Conservation (phyloP, 78 protist genomes). For the Dictyostelium purpureum region DNA sequence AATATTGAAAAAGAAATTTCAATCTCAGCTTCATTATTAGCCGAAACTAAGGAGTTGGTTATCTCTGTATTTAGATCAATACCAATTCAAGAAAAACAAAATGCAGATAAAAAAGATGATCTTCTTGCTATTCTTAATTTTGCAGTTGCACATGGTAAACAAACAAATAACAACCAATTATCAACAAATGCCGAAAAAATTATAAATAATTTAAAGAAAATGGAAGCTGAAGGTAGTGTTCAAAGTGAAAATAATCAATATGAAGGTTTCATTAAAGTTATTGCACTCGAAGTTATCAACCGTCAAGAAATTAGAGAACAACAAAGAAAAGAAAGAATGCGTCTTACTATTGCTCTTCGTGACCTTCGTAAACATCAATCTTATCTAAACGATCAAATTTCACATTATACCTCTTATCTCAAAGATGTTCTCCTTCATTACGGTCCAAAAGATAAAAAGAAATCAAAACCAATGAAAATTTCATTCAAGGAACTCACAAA, state of each 20-base stretch:
- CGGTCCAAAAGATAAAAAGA: conserved; percentile 41
- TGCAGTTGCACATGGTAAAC: conserved; percentile 30
- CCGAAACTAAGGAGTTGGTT: conserved; percentile 75
- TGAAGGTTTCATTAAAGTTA: conserved; percentile 42
- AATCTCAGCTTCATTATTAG: conserved; percentile 49
- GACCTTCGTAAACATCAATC: conserved; percentile 63
- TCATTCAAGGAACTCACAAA: conserved; percentile 68
- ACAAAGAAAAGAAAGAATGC: conserved; percentile 76
- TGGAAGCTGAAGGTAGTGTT: conserved; percentile 64
- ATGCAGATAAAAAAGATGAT: conserved; percentile 21
- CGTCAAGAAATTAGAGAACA: conserved; percentile 82
- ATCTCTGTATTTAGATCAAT: conserved; percentile 41
- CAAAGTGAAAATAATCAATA: conserved; percentile 3
- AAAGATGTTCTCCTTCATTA: conserved; percentile 63
- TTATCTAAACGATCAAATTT: conserved; percentile 76
- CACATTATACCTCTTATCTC: conserved; percentile 62
- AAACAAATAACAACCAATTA: not conserved
- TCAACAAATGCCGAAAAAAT: conserved; percentile 41
- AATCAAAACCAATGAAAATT: conserved; percentile 53
- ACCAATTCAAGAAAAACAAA: conserved; percentile 39
- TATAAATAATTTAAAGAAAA: conserved; percentile 41
- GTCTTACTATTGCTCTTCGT: conserved; percentile 71
- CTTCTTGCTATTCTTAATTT: conserved; percentile 24
- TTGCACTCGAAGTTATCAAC: conserved; percentile 78
- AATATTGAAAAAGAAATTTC: conserved; percentile 53